Percentiles rank a stretch among this genome's conserved stretches.
These are phyloP conservation scores for Plasmodium ovale DNA, from an alignment of 169 alveolate species.

Conservation along the genomic window DNA sequence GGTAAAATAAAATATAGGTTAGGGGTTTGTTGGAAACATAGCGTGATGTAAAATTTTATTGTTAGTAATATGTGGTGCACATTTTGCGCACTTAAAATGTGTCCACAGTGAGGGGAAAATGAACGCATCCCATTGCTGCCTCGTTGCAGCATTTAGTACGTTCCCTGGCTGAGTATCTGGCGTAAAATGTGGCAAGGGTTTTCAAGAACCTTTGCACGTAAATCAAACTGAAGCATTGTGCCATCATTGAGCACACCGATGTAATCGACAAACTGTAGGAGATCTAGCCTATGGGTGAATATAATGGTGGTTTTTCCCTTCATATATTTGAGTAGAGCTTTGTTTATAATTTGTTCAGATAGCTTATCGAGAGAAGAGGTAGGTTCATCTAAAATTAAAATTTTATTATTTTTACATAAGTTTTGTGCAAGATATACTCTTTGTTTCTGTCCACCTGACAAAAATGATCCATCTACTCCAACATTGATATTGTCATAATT, in stretches of 20 bases:
- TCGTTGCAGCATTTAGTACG: background rate
- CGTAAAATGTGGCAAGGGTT: conserved; percentile 37
- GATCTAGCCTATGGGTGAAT: conserved; percentile 52
- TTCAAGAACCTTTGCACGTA: conserved; percentile 24
- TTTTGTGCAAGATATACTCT: conserved; percentile 80
- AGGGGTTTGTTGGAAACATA: no score
- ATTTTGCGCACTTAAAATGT: no score
- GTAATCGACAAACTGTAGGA: conserved; percentile 56
- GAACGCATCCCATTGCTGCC: no score
- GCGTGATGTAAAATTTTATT: no score
- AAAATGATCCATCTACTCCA: conserved; percentile 92
- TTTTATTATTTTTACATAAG: conserved; percentile 69
- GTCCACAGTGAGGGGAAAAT: no score
- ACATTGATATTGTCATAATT: conserved; percentile 87
- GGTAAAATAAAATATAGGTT: no score
- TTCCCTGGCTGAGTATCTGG: conserved; percentile 23
- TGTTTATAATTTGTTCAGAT: conserved; percentile 75
- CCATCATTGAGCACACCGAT: conserved; percentile 67
- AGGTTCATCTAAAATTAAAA: conserved; percentile 81
- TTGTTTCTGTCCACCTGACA: conserved; percentile 89
- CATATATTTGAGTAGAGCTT: conserved; percentile 63
- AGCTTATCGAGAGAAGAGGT: conserved; percentile 81
- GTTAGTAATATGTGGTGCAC: no score
- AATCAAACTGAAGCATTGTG: conserved; percentile 47
- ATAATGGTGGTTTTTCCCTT: conserved; percentile 54